Percentiles rank a stretch among this genome's conserved stretches.
phyloP scores from a whole-genome alignment of 2,329 filamentous ascomycete species.

The Sphaceloma murrayae region DNA sequence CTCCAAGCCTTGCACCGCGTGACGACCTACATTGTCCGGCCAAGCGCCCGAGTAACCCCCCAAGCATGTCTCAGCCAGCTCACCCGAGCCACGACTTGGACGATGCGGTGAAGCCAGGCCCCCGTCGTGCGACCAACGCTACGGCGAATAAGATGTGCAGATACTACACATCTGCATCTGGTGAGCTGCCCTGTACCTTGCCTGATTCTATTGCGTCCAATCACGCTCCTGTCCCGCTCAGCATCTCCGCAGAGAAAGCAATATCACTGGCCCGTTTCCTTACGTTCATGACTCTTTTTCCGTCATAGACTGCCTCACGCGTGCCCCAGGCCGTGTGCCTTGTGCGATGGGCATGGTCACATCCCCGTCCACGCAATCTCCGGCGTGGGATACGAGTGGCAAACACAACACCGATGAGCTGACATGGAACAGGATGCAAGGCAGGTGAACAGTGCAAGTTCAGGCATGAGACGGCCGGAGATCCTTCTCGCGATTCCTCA shows the following conservation, averaged over 20 bases:
- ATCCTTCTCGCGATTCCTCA: too few relatives aligned
- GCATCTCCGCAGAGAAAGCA: background rate
- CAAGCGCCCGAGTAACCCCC: too few relatives aligned
- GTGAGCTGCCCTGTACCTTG: constrained; percentile 26
- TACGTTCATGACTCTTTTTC: constrained; percentile 13
- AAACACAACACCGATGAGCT: too few relatives aligned
- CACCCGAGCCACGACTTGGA: constrained; percentile 1
- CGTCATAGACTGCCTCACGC: background rate
- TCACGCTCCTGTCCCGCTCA: constrained; percentile 2
- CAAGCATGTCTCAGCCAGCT: constrained; percentile 10
- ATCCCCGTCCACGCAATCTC: background rate
- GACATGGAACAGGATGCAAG: constrained; percentile 39
- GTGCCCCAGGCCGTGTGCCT: too few relatives aligned
- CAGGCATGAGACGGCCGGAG: constrained; percentile 41
- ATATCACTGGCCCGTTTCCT: constrained; percentile 10
- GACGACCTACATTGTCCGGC: background rate
- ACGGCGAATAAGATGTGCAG: constrained; percentile 27
- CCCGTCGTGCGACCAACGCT: constrained; percentile 11
- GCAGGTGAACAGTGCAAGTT: constrained; percentile 44
- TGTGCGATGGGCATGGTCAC: too few relatives aligned
- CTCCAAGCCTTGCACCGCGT: background rate
- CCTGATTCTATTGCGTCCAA: constrained; percentile 1
- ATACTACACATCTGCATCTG: constrained; percentile 33
- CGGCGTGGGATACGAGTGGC: constrained; percentile 1
- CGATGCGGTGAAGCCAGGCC: constrained; percentile 1